Evolutionary conservation across 2,329 filamentous ascomycete genomes (phyloP).

Genomic region (Clonostachys chloroleuca): DNA sequence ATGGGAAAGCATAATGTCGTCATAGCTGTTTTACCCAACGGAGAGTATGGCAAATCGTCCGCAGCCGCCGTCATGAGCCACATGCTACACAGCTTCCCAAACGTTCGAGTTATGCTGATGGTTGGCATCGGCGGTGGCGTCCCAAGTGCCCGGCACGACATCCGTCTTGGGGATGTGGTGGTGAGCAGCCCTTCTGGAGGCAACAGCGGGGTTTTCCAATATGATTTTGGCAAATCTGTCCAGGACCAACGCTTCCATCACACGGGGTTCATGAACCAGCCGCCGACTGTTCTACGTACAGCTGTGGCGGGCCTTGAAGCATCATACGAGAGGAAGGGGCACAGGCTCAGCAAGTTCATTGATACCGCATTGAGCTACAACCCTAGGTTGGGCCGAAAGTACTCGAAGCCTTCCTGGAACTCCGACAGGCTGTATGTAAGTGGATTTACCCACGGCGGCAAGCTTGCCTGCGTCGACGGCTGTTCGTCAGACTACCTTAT

Average conservation of each 20-base stretch:
- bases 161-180: conserved; percentile 29
- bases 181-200: conserved; percentile 8
- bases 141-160: conserved; percentile 21
- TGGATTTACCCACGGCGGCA: neutral
- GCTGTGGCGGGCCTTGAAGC: neutral
- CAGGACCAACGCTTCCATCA: conserved; percentile 4
- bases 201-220: conserved; percentile 3
- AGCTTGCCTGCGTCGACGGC: neutral
- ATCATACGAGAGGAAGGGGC: neutral
- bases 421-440: neutral
- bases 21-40: conserved; percentile 17
- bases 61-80: conserved; percentile 16
- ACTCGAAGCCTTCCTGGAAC: neutral
- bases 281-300: neutral
- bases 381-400: neutral
- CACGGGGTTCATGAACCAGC: conserved; percentile 1
- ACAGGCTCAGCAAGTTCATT: neutral
- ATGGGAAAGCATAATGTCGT: conserved; percentile 27
- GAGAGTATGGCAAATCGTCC: conserved; percentile 12
- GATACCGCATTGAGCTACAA: neutral
- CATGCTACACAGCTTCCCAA: conserved; percentile 18
- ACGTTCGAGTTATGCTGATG: conserved; percentile 18
- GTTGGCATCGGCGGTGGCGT: conserved; percentile 26
- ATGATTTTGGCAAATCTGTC: conserved; percentile 6
- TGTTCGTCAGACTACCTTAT: neutral